Evolutionary conservation across 2,329 filamentous ascomycete species (phyloP).

Genomic region (Sporothrix globosa): DNA sequence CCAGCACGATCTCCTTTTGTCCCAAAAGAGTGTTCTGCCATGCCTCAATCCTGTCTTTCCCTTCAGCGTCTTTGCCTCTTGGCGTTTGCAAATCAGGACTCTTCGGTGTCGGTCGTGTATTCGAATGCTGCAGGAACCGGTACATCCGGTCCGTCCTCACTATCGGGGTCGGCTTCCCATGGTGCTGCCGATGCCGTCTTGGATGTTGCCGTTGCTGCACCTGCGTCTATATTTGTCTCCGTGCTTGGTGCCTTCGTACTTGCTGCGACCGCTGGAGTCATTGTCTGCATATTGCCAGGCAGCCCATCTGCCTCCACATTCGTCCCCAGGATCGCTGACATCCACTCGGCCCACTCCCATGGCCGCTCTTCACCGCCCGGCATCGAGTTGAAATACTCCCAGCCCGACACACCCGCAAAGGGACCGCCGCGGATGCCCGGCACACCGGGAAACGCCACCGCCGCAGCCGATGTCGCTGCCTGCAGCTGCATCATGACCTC

Average conservation of each 20-base stretch:
- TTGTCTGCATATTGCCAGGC: conserved; percentile 2
- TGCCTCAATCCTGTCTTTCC: background rate
- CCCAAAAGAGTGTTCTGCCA: background rate
- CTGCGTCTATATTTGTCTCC: background rate
- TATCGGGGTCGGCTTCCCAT: conserved; percentile 39
- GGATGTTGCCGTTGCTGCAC: background rate
- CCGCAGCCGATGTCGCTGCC: conserved; percentile 22
- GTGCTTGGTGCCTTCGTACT: background rate
- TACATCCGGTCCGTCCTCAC: conserved; percentile 34
- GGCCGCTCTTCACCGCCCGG: conserved; percentile 62
- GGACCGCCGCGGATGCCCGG: background rate
- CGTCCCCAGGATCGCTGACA: conserved; percentile 52
- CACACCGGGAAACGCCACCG: conserved; percentile 4
- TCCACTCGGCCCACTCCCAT: conserved; percentile 73
- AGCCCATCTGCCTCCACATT: conserved; percentile 27
- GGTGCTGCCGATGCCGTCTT: background rate
- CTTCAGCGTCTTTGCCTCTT: background rate
- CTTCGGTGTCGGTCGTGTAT: conserved; percentile 41
- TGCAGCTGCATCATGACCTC: conserved; percentile 59
- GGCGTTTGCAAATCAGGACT: conserved; percentile 2
- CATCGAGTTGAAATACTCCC: conserved; percentile 80
- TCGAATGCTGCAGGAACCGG: conserved; percentile 42
- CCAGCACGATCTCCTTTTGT: background rate
- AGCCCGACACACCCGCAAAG: conserved; percentile 82
- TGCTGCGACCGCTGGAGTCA: background rate